These are phyloP conservation scores for Monosporascus sp. DNA, from an alignment of 2,329 filamentous ascomycete species.

Conservation along the genomic window DNA sequence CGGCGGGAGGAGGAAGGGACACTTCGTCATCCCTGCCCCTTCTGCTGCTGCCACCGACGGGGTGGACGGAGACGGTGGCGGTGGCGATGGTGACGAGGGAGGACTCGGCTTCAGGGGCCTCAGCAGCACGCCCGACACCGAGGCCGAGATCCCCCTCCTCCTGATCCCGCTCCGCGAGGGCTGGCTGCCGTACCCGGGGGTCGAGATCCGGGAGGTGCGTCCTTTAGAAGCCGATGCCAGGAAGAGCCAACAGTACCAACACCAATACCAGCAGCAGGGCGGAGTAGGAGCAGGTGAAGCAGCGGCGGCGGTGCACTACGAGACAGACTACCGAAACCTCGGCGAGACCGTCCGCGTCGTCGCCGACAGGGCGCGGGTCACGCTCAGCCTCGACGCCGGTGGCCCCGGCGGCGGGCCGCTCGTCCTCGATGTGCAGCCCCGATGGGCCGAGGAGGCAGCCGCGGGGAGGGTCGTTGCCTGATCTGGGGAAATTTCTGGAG, in stretches of 20 bases:
- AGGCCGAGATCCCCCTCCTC: conserved; percentile 61
- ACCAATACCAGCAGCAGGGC: conserved; percentile 3
- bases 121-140: conserved; percentile 40
- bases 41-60: conserved; percentile 1
- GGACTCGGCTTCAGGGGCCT: conserved; percentile 9
- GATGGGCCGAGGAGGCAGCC: conserved; percentile 5
- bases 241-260: neutral
- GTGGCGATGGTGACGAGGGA: neutral
- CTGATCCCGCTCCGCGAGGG: conserved; percentile 78
- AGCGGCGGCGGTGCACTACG: conserved; percentile 45
- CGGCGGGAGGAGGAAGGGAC: conserved; percentile 73
- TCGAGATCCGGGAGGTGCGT: conserved; percentile 68
- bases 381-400: conserved; percentile 64
- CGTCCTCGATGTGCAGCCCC: conserved; percentile 57
- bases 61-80: neutral
- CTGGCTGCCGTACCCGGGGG: conserved; percentile 66
- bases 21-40: conserved; percentile 58
- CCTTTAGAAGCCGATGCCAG: conserved; percentile 8
- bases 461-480: conserved; percentile 14
- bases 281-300: conserved; percentile 5
- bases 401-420: conserved; percentile 61
- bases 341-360: conserved; percentile 74
- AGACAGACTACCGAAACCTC: conserved; percentile 75
- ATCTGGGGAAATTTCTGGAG: neutral
- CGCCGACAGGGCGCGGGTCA: conserved; percentile 65